phyloP scores from a whole-genome alignment of 345 rosid species.

The Gossypium raimondii region DNA sequence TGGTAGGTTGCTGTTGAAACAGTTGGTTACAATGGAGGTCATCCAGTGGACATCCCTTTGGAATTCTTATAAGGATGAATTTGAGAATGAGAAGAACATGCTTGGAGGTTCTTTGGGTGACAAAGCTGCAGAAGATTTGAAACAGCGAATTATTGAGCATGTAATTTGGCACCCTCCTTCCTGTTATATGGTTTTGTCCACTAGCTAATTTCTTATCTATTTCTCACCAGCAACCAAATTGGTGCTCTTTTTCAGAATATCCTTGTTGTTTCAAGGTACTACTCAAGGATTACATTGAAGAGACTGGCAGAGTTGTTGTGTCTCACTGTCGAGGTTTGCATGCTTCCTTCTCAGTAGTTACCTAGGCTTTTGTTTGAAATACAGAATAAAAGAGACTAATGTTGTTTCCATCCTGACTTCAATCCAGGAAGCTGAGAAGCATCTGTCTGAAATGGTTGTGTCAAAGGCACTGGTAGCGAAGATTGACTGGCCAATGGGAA shows the following conservation, averaged over 20 bases:
- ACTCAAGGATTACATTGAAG: conserved; percentile 78
- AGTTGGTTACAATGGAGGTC: conserved; percentile 93
- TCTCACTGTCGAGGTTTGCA: conserved; percentile 64
- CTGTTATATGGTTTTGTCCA: conserved; percentile 7
- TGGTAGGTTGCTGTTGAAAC: conserved; percentile 14
- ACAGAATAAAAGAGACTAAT: not conserved
- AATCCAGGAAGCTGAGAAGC: conserved; percentile 86
- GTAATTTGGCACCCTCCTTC: conserved; percentile 32
- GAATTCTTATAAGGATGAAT: conserved; percentile 77
- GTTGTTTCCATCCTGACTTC: conserved; percentile 1
- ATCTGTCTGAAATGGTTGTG: conserved; percentile 98
- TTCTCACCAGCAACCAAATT: conserved; percentile 11
- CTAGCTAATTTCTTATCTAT: not conserved
- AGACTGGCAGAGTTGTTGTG: conserved; percentile 90
- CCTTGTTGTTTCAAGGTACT: conserved; percentile 91
- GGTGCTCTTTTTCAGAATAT: conserved; percentile 65
- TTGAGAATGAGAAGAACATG: conserved; percentile 76
- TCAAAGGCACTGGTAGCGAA: conserved; percentile 87
- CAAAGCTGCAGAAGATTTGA: conserved; percentile 93
- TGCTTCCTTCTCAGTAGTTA: not conserved
- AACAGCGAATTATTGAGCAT: conserved; percentile 89
- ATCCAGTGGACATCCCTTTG: conserved; percentile 95
- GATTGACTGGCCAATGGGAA: conserved; percentile 82
- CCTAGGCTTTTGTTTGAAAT: not conserved
- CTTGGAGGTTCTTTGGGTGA: conserved; percentile 85